Percentiles rank a stretch among this genome's conserved stretches.
These are phyloP conservation scores for Aspergillus aculeatus DNA, from an alignment of 2,329 filamentous ascomycete species.

Conservation along the genomic window DNA sequence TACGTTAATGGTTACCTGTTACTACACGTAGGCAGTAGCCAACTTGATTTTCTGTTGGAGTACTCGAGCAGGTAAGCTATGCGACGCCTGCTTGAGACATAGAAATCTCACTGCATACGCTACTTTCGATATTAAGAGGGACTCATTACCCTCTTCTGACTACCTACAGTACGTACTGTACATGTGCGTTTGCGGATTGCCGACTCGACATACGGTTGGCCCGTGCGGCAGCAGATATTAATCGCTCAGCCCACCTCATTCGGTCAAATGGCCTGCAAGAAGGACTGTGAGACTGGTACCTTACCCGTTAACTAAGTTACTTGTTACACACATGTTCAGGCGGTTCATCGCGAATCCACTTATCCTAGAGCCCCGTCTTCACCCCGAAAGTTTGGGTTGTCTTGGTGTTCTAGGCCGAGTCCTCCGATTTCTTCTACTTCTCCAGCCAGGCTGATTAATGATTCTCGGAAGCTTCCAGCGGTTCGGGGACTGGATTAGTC, in stretches of 20 bases:
- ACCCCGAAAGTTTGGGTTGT: not conserved
- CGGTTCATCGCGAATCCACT: not conserved
- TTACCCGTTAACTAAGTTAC: no score
- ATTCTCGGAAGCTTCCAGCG: not conserved
- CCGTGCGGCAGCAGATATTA: not conserved
- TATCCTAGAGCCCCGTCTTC: not conserved
- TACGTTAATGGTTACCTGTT: no score
- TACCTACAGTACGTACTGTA: not conserved
- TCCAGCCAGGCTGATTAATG: not conserved
- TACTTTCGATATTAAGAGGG: no score
- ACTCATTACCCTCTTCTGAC: not conserved
- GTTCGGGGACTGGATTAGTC: not conserved
- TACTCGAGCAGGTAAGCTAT: not conserved
- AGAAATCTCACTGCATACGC: no score
- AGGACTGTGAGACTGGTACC: no score
- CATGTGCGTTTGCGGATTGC: not conserved
- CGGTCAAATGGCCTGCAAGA: not conserved
- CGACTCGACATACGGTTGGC: not conserved
- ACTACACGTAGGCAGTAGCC: no score
- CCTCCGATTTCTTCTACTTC: not conserved
- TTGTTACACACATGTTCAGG: no score
- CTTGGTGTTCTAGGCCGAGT: not conserved
- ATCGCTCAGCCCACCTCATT: not conserved
- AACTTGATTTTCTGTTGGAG: no score
- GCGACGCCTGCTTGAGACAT: not conserved